These are phyloP conservation scores for Licmophora abbreviata DNA, from an alignment of 108 stramenopile species.

Conservation along the genomic window DNA sequence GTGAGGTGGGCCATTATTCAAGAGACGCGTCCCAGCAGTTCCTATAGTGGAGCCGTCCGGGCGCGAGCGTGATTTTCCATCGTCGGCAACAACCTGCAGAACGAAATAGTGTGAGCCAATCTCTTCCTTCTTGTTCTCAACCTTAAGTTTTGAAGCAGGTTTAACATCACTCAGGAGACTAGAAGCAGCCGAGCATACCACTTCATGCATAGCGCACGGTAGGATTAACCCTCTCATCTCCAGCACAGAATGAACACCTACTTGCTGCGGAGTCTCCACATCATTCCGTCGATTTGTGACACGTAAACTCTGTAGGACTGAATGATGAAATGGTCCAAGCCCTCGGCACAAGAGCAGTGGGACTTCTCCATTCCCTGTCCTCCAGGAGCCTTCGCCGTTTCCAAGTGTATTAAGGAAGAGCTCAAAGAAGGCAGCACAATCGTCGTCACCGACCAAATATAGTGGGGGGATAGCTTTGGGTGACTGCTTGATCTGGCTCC, in stretches of 20 bases:
- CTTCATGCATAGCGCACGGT: constrained; percentile 45
- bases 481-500: constrained; percentile 14
- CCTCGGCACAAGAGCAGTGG: constrained; percentile 44
- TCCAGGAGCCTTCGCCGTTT: constrained; percentile 3
- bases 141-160: neutral
- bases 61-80: neutral
- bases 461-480: constrained; percentile 13
- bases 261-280: neutral
- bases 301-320: constrained; percentile 27
- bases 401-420: constrained; percentile 49
- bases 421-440: constrained; percentile 50
- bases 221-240: constrained; percentile 45
- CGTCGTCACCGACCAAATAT: constrained; percentile 39
- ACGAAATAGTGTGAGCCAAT: constrained; percentile 44
- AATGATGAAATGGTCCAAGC: constrained; percentile 45
- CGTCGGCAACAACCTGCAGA: constrained; percentile 69
- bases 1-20: neutral
- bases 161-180: neutral
- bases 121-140: neutral
- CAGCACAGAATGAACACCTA: constrained; percentile 5
- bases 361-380: constrained; percentile 19
- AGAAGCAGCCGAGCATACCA: constrained; percentile 20
- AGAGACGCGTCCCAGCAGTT: neutral
- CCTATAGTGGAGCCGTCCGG: neutral
- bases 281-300: constrained; percentile 22